Conservation (phyloP, 805 yeast genomes). For the Metschnikowia vanudenii region DNA sequence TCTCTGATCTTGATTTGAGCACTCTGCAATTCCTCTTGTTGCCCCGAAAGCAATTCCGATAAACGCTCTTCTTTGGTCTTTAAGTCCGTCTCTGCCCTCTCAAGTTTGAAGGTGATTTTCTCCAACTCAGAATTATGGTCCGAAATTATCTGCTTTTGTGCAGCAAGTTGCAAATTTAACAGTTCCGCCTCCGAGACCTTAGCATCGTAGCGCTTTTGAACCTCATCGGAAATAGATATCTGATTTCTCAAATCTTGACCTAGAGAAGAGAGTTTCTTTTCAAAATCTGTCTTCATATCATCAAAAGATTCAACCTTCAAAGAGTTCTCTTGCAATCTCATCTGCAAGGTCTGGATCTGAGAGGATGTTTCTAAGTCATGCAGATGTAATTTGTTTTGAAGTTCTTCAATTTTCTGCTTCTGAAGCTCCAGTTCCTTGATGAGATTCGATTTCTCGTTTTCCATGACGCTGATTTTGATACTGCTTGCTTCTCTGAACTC, state of each 20-base stretch:
- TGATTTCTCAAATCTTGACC: constrained; percentile 41
- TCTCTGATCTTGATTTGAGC: constrained; percentile 51
- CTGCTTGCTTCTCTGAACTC: constrained; percentile 30
- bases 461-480: constrained; percentile 20
- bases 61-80: constrained; percentile 32
- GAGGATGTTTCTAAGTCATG: constrained; percentile 5
- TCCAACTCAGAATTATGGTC: constrained; percentile 2
- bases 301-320: constrained; percentile 39
- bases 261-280: constrained; percentile 28
- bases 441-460: constrained; percentile 26
- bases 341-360: constrained; percentile 20
- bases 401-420: constrained; percentile 6
- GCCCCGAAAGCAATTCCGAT: constrained; percentile 22
- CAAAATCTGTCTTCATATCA: constrained; percentile 31
- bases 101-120: constrained; percentile 4
- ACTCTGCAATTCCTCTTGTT: constrained; percentile 38
- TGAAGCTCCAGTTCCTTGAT: constrained; percentile 20
- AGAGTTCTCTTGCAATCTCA: constrained; percentile 22
- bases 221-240: constrained; percentile 43
- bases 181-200: constrained; percentile 15
- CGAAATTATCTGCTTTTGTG: constrained; percentile 11
- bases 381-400: constrained; percentile 7
- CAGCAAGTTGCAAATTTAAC: constrained; percentile 12
- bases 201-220: constrained; percentile 51
- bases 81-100: constrained; percentile 41